Conservation (phyloP, 108 stramenopile species). For the Aurantiochytrium sp. region DNA sequence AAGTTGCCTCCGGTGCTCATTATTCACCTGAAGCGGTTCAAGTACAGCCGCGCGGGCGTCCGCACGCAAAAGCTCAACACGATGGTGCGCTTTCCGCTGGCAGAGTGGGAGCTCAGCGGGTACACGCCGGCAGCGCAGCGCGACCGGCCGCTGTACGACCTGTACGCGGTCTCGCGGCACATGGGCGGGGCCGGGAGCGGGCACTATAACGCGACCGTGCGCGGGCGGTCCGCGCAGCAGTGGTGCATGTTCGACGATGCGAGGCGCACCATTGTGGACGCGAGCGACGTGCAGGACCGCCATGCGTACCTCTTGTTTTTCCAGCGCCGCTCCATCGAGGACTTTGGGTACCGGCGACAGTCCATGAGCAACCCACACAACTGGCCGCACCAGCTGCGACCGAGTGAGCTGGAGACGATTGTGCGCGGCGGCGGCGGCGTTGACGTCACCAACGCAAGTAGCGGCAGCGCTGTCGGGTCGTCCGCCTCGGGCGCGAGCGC, state of each 20-base stretch:
- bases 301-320: background rate
- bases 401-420: background rate
- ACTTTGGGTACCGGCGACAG: background rate
- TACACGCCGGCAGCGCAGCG: slow-evolving; percentile 67
- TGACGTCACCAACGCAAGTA: background rate
- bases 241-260: background rate
- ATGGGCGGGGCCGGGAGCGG: slow-evolving; percentile 90
- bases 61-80: slow-evolving; percentile 90
- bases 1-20: slow-evolving; percentile 80
- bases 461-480: too few relatives aligned
- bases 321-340: background rate
- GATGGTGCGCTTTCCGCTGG: slow-evolving; percentile 82
- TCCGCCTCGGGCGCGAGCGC: too few relatives aligned
- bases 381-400: background rate
- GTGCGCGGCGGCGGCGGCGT: background rate
- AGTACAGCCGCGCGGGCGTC: slow-evolving; percentile 63
- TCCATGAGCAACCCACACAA: background rate
- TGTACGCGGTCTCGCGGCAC: slow-evolving; percentile 61
- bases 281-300: background rate
- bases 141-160: background rate
- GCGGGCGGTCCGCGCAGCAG: background rate
- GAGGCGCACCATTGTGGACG: background rate
- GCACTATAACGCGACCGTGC: slow-evolving; percentile 90
- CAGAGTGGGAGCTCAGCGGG: slow-evolving; percentile 75
- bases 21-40: slow-evolving; percentile 91